Conservation (phyloP, 192 early-diverging fungal genomes). For the Geosiphon pyriformis region DNA sequence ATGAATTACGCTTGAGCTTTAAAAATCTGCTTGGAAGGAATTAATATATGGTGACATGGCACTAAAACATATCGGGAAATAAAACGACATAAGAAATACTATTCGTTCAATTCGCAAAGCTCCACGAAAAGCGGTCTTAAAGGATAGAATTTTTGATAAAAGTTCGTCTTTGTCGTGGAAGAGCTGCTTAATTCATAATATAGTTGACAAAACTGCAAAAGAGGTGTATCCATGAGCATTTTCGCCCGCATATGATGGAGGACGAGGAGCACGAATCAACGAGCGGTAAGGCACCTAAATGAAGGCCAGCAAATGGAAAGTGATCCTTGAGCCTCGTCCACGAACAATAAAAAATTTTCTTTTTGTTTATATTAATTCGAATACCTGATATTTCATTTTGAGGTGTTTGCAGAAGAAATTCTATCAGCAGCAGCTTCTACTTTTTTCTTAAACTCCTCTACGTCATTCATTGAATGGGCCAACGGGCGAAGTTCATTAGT, state of each 20-base stretch:
- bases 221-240: background rate
- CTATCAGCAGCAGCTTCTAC: constrained; percentile 19
- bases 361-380: background rate
- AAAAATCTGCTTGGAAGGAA: too few species aligned
- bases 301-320: too few species aligned
- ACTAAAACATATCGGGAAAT: background rate
- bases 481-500: constrained; percentile 32
- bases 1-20: too few species aligned
- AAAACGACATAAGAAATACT: too few species aligned
- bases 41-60: too few species aligned
- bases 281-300: background rate
- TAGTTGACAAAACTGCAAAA: background rate
- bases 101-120: too few species aligned
- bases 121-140: too few species aligned
- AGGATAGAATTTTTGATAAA: too few species aligned
- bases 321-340: too few species aligned
- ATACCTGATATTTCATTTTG: background rate
- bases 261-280: background rate
- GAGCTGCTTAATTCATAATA: background rate
- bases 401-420: background rate
- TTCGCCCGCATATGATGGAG: background rate
- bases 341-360: background rate
- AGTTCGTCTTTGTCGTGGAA: background rate
- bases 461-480: constrained; percentile 38
- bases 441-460: constrained; percentile 24